Base-by-base conservation (phyloP, 1,284 basidiomycete species). In the Microbotryum saponariae region DNA sequence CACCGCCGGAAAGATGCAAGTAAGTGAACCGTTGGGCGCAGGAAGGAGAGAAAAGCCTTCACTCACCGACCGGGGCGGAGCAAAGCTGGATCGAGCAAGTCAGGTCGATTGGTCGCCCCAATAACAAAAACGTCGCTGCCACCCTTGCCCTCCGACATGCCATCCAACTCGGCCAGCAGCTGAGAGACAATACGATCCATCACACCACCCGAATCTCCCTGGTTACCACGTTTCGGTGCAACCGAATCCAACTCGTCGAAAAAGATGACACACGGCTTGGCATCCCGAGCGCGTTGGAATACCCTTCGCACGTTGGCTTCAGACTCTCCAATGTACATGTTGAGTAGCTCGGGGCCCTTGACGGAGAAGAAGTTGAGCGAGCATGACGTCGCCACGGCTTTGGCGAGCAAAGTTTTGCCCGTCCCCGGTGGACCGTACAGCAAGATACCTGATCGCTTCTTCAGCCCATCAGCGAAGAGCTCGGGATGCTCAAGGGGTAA, bases 401-500 rank as follows among this genome's bases (percentile, higher is more conserved):
- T 78, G n/a, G 77, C 77, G 12, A 78, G 70, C 23, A 78, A 68
- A 14, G 77, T 78, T 61, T 78, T 78, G 59, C 77, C 77, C 6
- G 77, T 78, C 9, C 77, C 77, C 0, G 77, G 77, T 6, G 77
- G 77, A 5, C 77, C 77, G 63, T 78, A 78, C 8, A 74, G 66
- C 20, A 74, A 61, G 42, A 79, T 77, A 63, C 91, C 89, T 90
- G 91, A 96, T 68, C 96, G 83, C 76, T 97, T 96, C 78, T 98
- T 98, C 25, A 99, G 78, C 1, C 94, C 94, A 63, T 88, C 85
- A 6, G 85, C 82, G 76, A 99, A 99, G 1, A 99, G 77, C 71
- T 97, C 92, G 3, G 96, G 94, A 73, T 91, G 85, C 63, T 97
- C 89, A 29, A 99, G 79, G 0, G 96, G 96, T 4, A 99, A 79